phyloP scores from a whole-genome alignment of 352 stramenopile genomes.

The Globisporangium acanthophoron region DNA sequence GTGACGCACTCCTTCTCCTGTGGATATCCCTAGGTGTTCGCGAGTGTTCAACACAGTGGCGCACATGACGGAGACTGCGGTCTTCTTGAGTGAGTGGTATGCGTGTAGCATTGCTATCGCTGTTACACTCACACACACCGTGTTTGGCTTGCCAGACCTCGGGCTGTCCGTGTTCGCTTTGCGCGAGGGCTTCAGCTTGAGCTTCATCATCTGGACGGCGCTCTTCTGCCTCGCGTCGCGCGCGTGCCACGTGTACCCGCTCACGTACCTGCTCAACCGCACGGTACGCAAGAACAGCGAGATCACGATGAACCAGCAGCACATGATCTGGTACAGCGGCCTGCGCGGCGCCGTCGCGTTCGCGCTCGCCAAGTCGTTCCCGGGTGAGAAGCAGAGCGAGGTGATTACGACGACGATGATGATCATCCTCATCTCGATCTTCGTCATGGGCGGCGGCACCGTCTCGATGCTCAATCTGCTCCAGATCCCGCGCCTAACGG shows the following conservation, averaged over 20 bases:
- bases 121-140: not conserved
- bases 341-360: constrained; percentile 92
- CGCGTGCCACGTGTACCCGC: constrained; percentile 85
- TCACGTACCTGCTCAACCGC: constrained; percentile 66
- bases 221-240: constrained; percentile 81
- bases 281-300: constrained; percentile 37
- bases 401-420: constrained; percentile 90
- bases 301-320: constrained; percentile 87
- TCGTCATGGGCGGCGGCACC: constrained; percentile 88
- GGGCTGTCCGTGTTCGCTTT: constrained; percentile 88
- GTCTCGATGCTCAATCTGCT: constrained; percentile 85
- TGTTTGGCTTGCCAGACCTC: constrained; percentile 49
- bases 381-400: constrained; percentile 76
- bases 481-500: constrained; percentile 78
- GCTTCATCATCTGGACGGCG: constrained; percentile 85
- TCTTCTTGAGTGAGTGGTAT: constrained; percentile 85
- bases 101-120: not conserved
- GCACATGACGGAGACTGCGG: constrained; percentile 88
- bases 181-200: constrained; percentile 66
- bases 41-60: constrained; percentile 89
- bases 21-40: constrained; percentile 40
- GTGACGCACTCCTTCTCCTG: not conserved
- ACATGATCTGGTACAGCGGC: constrained; percentile 95
- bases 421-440: constrained; percentile 90
- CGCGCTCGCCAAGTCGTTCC: constrained; percentile 88